phyloP scores from a whole-genome alignment of 108 stramenopile species.

The Skeletonema grethae region DNA sequence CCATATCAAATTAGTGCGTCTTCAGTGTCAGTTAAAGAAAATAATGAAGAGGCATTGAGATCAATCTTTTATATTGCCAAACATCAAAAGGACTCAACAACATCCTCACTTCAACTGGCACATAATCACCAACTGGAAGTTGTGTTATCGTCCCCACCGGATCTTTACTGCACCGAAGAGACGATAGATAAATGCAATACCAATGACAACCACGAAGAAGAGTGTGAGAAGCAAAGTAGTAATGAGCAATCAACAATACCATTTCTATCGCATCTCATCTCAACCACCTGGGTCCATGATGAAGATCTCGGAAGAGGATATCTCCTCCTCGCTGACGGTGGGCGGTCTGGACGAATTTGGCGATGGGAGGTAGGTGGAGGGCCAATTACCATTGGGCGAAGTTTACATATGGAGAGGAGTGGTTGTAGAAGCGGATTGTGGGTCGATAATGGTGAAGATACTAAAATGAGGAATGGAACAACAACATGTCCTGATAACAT shows the following conservation, averaged over 20 bases:
- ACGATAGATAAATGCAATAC: background rate
- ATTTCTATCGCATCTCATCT: constrained; percentile 33
- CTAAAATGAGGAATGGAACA: constrained; percentile 6
- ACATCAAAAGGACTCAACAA: background rate
- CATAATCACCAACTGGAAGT: constrained; percentile 28
- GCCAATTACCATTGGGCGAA: constrained; percentile 78
- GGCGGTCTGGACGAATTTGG: constrained; percentile 64
- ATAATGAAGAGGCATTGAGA: constrained; percentile 15
- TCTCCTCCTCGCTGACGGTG: constrained; percentile 54
- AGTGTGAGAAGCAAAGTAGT: background rate
- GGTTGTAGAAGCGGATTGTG: constrained; percentile 70
- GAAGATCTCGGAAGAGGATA: constrained; percentile 72
- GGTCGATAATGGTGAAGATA: constrained; percentile 9
- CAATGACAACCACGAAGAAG: background rate
- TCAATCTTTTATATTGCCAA: constrained; percentile 37
- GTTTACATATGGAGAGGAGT: constrained; percentile 62
- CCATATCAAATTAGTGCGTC: constrained; percentile 36
- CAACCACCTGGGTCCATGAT: constrained; percentile 72
- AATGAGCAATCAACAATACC: constrained; percentile 13
- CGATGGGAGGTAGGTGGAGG: constrained; percentile 82
- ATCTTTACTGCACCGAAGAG: constrained; percentile 8
- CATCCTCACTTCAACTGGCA: constrained; percentile 10
- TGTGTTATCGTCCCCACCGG: constrained; percentile 35
- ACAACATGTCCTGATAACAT: constrained; percentile 37
- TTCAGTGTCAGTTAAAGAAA: background rate